These are phyloP conservation scores for Colletotrichum lindemuthianum DNA, from an alignment of 2,329 filamentous ascomycete species.

Conservation along the genomic window DNA sequence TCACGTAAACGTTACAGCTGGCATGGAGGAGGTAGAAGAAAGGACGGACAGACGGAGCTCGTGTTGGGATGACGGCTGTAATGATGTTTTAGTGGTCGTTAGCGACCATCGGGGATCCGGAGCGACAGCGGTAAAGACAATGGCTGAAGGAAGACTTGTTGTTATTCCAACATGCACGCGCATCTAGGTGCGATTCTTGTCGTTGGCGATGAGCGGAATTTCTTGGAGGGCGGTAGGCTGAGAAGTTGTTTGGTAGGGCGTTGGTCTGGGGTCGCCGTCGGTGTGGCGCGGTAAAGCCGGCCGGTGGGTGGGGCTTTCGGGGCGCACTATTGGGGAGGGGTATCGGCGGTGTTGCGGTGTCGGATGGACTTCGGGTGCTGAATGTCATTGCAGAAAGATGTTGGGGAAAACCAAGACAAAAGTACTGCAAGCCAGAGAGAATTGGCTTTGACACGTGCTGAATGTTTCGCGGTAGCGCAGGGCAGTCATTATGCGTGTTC, in stretches of 20 bases:
- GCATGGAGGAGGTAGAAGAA: background rate
- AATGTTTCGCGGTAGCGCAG: background rate
- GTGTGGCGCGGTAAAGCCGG: constrained; percentile 26
- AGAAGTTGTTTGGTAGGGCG: background rate
- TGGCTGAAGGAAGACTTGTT: no score
- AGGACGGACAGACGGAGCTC: background rate
- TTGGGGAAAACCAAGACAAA: background rate
- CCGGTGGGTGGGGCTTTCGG: constrained; percentile 3
- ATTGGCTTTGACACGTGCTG: constrained; percentile 14
- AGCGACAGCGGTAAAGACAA: background rate
- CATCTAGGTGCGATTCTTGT: background rate
- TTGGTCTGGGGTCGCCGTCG: constrained; percentile 16
- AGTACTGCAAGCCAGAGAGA: background rate
- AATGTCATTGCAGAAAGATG: background rate
- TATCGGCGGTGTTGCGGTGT: constrained; percentile 11
- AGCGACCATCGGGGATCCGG: background rate
- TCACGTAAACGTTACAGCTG: constrained; percentile 29
- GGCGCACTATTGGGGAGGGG: constrained; percentile 12
- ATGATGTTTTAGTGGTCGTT: background rate
- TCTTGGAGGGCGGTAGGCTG: background rate
- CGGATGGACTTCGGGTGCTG: background rate
- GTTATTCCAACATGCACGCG: background rate
- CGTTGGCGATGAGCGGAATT: constrained; percentile 5
- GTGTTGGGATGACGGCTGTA: background rate
- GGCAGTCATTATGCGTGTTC: background rate